Percentiles rank a stretch among this genome's conserved stretches.
phyloP scores from a whole-genome alignment of 2,329 filamentous ascomycete species.

The Myriosclerotinia curreyana region DNA sequence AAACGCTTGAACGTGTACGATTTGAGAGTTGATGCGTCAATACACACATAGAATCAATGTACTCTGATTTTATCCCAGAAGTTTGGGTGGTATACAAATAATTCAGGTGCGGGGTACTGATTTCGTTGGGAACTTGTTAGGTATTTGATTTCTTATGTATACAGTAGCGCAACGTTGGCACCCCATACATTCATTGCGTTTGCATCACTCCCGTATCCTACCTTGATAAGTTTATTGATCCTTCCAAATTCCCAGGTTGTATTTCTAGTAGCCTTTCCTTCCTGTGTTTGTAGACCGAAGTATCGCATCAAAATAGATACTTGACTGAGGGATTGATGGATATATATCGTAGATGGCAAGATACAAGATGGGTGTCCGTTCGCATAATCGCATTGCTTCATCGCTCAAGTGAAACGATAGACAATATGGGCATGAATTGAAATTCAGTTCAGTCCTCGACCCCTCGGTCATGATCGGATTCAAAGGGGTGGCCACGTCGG shows the following conservation, averaged over 20 bases:
- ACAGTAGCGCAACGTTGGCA: too few species aligned
- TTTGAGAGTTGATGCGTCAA: too few species aligned
- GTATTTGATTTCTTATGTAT: background rate
- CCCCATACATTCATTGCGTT: too few species aligned
- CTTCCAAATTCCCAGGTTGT: background rate
- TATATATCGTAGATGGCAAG: background rate
- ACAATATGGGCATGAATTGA: background rate
- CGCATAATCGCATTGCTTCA: background rate
- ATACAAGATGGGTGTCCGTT: background rate
- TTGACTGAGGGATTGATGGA: background rate
- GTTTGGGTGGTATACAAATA: background rate
- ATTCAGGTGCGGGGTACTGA: background rate
- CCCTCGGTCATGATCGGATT: background rate
- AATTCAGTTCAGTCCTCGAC: background rate
- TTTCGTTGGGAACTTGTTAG: background rate
- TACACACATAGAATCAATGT: background rate
- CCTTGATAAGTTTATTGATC: background rate
- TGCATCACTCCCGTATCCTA: slow-evolving; percentile 1
- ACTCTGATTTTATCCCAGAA: background rate
- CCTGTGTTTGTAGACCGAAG: too few species aligned
- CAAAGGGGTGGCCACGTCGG: too few species aligned
- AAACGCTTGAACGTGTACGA: background rate
- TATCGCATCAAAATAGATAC: too few species aligned
- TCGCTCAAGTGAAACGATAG: background rate
- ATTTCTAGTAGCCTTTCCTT: background rate